These are phyloP conservation scores for Arabidopsis hybrid DNA, from an alignment of 441 rosid genomes.

Conservation along the genomic window DNA sequence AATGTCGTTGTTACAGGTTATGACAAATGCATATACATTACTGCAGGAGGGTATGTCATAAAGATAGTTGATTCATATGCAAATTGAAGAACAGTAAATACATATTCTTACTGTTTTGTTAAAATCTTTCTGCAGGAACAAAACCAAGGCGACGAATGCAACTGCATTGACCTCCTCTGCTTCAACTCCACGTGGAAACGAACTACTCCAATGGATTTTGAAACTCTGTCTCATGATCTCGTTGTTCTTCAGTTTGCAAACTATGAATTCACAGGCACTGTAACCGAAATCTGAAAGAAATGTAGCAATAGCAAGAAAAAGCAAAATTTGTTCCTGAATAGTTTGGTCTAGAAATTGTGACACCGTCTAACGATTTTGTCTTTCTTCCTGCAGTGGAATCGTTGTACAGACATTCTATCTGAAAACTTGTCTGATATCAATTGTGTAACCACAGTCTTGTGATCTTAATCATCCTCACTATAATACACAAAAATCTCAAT, in stretches of 20 bases:
- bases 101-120: not conserved
- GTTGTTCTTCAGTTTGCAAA: slow-evolving; percentile 42
- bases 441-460: not conserved
- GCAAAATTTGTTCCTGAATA: not conserved
- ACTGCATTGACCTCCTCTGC: slow-evolving; percentile 64
- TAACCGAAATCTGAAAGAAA: slow-evolving; percentile 35
- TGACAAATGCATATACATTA: slow-evolving; percentile 83
- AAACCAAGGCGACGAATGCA: slow-evolving; percentile 65
- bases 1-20: slow-evolving; percentile 63
- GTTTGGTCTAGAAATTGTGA: slow-evolving; percentile 10
- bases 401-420: slow-evolving; percentile 41
- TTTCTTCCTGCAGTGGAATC: slow-evolving; percentile 20
- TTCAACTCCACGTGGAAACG: slow-evolving; percentile 44
- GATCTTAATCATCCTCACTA: not conserved
- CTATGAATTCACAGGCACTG: slow-evolving; percentile 45
- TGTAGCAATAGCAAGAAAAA: slow-evolving; percentile 23
- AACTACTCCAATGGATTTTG: slow-evolving; percentile 39
- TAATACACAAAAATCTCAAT: not conserved
- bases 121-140: slow-evolving; percentile 64
- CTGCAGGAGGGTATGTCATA: slow-evolving; percentile 63
- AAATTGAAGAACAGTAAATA: slow-evolving; percentile 2
- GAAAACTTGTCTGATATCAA: slow-evolving; percentile 5
- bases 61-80: slow-evolving; percentile 9
- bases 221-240: slow-evolving; percentile 44
- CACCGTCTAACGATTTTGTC: slow-evolving; percentile 14